Percentiles rank a stretch among this genome's conserved stretches.
Conservation (phyloP, 495 filamentous ascomycete genomes). For the Peziza echinospora region DNA sequence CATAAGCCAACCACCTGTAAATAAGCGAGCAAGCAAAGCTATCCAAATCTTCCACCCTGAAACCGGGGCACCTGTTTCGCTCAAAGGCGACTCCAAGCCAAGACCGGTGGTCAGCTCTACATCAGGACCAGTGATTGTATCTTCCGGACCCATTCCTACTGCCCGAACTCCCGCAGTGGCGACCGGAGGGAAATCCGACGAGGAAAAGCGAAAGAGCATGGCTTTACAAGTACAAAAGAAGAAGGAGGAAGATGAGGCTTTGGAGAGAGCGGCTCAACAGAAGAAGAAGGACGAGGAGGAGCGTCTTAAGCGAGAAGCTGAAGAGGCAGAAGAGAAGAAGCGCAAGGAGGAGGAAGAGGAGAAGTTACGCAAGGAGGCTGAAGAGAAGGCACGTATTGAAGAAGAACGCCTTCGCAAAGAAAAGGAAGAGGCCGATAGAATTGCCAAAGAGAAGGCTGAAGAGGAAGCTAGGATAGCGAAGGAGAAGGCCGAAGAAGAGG, state of each 20-base stretch:
- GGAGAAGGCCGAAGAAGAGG: conserved; percentile 6
- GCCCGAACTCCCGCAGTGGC: conserved; percentile 32
- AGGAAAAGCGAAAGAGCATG: conserved; percentile 49
- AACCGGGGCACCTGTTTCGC: too few relatives aligned
- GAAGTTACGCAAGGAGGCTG: conserved; percentile 14
- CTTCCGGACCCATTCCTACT: conserved; percentile 42
- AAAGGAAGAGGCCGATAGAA: background rate
- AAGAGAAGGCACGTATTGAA: conserved; percentile 11
- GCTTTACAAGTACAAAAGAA: conserved; percentile 43
- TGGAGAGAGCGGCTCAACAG: conserved; percentile 21
- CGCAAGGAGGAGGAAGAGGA: conserved; percentile 22
- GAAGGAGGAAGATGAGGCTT: conserved; percentile 24
- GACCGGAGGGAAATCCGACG: too few relatives aligned
- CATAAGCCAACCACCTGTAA: background rate
- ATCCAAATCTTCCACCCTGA: conserved; percentile 13
- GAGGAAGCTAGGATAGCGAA: conserved; percentile 7
- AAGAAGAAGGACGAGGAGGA: conserved; percentile 24
- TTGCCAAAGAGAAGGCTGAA: conserved; percentile 9
- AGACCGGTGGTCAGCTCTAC: too few relatives aligned
- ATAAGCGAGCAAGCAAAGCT: conserved; percentile 6
- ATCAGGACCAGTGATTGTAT: conserved; percentile 38
- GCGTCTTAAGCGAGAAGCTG: conserved; percentile 20
- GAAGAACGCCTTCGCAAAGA: conserved; percentile 11
- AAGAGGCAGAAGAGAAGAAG: conserved; percentile 35
- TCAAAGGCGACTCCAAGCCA: too few relatives aligned